Conservation (phyloP, 306 rosid genomes). For the Pyrus communis region DNA sequence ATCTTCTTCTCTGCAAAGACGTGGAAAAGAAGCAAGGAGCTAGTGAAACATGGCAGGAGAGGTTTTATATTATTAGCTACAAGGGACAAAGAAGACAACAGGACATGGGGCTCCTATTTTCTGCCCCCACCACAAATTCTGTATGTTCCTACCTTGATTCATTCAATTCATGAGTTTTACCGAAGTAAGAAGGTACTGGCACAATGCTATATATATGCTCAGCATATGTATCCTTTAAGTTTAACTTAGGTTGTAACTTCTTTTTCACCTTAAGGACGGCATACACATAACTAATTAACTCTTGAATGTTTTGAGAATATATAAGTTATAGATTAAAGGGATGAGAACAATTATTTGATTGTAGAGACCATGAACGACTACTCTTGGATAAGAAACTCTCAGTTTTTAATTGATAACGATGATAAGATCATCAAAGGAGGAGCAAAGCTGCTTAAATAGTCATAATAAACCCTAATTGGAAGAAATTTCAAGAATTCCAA, state of each 20-base stretch:
- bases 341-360: too few species aligned
- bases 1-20: slow-evolving; percentile 58
- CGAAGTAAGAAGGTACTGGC: neutral
- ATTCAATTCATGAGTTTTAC: neutral
- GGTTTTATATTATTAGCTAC: neutral
- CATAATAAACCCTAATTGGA: too few species aligned
- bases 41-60: slow-evolving; percentile 40
- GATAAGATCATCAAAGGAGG: too few species aligned
- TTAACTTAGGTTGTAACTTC: neutral
- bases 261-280: neutral
- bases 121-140: slow-evolving; percentile 42
- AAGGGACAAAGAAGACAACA: slow-evolving; percentile 54
- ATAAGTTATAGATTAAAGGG: too few species aligned
- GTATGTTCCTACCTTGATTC: slow-evolving; percentile 15
- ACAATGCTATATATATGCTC: neutral
- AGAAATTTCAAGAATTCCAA: too few species aligned
- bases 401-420: too few species aligned
- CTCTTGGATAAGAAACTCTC: too few species aligned
- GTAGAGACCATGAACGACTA: too few species aligned
- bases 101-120: slow-evolving; percentile 36
- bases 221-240: neutral
- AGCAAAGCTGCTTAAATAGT: too few species aligned
- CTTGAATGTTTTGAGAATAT: neutral
- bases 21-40: slow-evolving; percentile 65
- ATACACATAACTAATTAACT: neutral